phyloP scores from a whole-genome alignment of 2,329 filamentous ascomycete genomes.

The Fusarium globosum region DNA sequence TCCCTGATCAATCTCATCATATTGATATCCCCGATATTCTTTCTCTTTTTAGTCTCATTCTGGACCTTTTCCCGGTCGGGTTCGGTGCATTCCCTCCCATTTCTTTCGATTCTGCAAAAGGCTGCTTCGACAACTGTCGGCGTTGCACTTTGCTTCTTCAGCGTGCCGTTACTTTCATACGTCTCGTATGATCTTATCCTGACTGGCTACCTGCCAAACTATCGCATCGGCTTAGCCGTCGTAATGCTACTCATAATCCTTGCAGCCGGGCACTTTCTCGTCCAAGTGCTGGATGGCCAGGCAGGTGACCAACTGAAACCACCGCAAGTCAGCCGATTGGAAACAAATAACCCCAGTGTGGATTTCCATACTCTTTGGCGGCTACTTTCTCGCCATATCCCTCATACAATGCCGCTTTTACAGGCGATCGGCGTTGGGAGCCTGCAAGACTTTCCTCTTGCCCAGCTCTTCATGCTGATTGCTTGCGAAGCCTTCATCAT shows the following conservation, averaged over 20 bases:
- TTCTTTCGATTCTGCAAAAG: background rate
- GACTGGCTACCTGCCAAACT: background rate
- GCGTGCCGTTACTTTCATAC: background rate
- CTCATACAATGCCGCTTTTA: background rate
- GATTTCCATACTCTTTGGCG: background rate
- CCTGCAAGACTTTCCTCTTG: background rate
- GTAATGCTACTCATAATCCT: background rate
- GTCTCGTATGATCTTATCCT: background rate
- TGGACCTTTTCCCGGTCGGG: background rate
- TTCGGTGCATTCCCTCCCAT: background rate
- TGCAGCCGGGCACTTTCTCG: background rate
- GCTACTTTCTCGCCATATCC: background rate
- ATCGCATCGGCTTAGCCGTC: background rate
- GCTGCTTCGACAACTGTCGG: background rate
- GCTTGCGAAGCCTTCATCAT: background rate
- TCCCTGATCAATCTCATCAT: background rate
- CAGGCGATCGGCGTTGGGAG: background rate
- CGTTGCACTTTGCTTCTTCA: slow-evolving; percentile 1
- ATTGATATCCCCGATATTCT: background rate
- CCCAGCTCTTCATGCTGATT: background rate
- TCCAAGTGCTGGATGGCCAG: background rate
- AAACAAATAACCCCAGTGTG: background rate
- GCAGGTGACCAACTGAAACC: background rate
- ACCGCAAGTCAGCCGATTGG: accelerated
- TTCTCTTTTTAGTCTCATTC: background rate